Evolutionary conservation across 164 flowering plant species (phyloP), one percentile per base, ranked within the genome.

Genomic region (Echeveria elegans): DNA sequence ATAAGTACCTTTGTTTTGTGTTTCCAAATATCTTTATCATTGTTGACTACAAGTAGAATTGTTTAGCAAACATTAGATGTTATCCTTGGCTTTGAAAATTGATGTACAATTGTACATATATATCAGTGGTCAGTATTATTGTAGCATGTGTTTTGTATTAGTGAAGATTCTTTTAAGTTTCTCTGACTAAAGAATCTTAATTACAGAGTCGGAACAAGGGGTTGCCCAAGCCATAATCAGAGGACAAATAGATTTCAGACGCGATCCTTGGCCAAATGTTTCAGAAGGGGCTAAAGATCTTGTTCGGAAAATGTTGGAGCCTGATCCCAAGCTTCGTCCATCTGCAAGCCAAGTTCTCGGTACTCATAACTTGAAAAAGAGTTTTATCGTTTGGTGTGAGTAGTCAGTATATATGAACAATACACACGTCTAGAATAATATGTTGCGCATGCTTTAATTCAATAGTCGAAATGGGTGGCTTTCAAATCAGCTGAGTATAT

Each of bases 271-370:
- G 99, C 96, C 99, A 50, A 85, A 80, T 70, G 80, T 95, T 41
- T 88, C 99, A 16, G 96, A 95, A 6, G 77, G 84, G 76, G 97
- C 97, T 0, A 95, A 87, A 77, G 85, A 87, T 75, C 94, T 95
- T 70, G 96, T 95, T 41, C 73, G 83, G 70, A 90, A 86, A 81
- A 92, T 95, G 99, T 74, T 95, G 64, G 90, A 95, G 45, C 88
- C 88, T 8, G 96, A 92, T 72, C 94, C 96, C 9, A 80, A 67
- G 60, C 88, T 82, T 71, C 85, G 99, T 4, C 80, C 90, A 74
- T 88, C 93, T 70, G 99, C 99, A 71, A 88, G 84, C 64, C 96
- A 94, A 79, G 99, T 94, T 45, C 92, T 94, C 63, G 99, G 99
- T 91, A 77, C 79, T 88, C 79, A 14, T 36, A 34, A 61, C 5